Evolutionary conservation across 2,329 filamentous ascomycete species (phyloP).

Genomic region (Aspergillus terreus): DNA sequence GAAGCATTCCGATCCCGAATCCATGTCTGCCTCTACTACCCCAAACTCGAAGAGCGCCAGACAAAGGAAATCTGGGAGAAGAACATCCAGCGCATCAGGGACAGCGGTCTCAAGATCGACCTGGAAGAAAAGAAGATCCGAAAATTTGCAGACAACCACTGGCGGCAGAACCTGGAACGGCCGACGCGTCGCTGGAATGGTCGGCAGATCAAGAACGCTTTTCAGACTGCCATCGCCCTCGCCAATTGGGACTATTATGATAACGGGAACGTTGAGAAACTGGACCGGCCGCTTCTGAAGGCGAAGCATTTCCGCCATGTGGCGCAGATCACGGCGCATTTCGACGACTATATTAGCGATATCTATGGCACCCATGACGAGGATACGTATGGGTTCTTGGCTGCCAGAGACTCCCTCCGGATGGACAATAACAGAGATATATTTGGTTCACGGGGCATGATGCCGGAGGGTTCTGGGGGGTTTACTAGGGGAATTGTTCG

Average conservation of each 20-base stretch:
- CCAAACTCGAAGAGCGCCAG: background rate
- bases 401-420: background rate
- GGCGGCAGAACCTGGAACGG: background rate
- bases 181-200: background rate
- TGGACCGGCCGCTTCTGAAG: background rate
- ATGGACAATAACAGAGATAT: background rate
- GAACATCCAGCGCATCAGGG: background rate
- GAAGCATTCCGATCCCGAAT: slow-evolving; percentile 9
- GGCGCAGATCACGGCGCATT: background rate
- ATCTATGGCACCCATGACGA: background rate
- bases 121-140: background rate
- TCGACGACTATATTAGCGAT: background rate
- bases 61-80: background rate
- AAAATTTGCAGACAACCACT: background rate
- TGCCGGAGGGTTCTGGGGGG: background rate
- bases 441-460: background rate
- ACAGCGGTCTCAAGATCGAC: background rate
- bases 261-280: background rate
- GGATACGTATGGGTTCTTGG: background rate
- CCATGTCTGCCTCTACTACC: slow-evolving; percentile 7
- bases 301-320: background rate
- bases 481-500: background rate
- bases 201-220: background rate
- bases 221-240: background rate
- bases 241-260: background rate